Evolutionary conservation across 2,329 filamentous ascomycete genomes (phyloP).

Genomic region (Colletotrichum nymphaeae): DNA sequence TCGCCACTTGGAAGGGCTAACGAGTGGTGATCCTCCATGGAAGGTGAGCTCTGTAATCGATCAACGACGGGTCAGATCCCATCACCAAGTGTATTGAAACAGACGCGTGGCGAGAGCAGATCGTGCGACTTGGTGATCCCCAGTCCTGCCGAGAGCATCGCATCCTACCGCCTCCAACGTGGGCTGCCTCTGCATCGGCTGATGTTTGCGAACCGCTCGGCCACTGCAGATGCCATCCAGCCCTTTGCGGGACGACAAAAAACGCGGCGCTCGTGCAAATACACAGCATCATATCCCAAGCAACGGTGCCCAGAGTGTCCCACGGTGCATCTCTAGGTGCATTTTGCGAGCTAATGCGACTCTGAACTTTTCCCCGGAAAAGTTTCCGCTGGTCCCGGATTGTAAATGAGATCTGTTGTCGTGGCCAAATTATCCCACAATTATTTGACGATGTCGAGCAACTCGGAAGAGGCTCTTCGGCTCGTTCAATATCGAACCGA

Average conservation of each 20-base stretch:
- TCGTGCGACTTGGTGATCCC: background rate
- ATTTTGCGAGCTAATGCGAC: constrained; percentile 6
- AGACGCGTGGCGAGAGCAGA: background rate
- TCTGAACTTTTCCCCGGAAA: background rate
- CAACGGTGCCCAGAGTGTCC: constrained; percentile 14
- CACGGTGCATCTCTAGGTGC: background rate
- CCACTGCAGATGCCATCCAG: constrained; percentile 26
- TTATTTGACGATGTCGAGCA: background rate
- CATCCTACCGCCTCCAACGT: background rate
- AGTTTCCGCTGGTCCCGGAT: background rate
- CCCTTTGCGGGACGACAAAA: background rate
- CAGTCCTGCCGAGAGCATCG: background rate
- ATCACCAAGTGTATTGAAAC: background rate
- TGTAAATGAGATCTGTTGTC: background rate
- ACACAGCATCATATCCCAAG: constrained; percentile 9
- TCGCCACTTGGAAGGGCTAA: constrained; percentile 13
- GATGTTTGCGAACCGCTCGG: constrained; percentile 12
- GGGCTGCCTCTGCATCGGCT: background rate
- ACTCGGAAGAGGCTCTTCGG: background rate
- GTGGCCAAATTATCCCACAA: background rate
- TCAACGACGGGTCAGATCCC: too few species aligned
- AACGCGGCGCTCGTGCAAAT: background rate
- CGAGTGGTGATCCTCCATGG: background rate
- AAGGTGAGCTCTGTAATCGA: background rate
- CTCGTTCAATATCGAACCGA: constrained; percentile 2